Conservation (phyloP, 768 basidiomycete genomes). For the Suillus americanus region DNA sequence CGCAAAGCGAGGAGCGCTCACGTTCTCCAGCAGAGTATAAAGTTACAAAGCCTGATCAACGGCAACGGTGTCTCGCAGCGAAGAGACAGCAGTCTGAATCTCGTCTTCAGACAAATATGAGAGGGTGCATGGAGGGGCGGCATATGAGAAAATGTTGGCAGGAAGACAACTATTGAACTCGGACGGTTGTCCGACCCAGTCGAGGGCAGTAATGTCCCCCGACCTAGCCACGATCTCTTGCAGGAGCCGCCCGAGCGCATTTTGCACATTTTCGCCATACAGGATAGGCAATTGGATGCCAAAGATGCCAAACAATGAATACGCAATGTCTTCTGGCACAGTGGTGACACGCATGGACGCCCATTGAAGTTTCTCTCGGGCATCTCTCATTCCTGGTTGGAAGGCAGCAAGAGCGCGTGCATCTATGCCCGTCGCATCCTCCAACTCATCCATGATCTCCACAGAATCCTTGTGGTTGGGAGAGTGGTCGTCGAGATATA, state of each 20-base stretch:
- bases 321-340: not conserved
- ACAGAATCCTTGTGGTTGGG: not conserved
- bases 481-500: not conserved
- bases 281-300: not conserved
- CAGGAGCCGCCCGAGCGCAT: not conserved
- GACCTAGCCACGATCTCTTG: not conserved
- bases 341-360: not conserved
- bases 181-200: not conserved
- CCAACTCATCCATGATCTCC: not conserved
- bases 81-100: not conserved
- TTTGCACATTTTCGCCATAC: not conserved
- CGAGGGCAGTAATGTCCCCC: not conserved
- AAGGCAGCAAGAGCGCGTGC: not conserved
- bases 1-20: not conserved
- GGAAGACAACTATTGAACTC: not conserved
- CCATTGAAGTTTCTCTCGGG: not conserved
- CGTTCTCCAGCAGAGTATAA: not conserved
- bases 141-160: not conserved
- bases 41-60: not conserved
- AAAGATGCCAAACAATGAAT: not conserved
- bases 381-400: not conserved
- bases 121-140: not conserved
- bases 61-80: not conserved
- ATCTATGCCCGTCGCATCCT: not conserved
- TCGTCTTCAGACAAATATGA: not conserved